Evolutionary conservation across 2,329 filamentous ascomycete species (phyloP).

Genomic region (Fusarium hainanense): DNA sequence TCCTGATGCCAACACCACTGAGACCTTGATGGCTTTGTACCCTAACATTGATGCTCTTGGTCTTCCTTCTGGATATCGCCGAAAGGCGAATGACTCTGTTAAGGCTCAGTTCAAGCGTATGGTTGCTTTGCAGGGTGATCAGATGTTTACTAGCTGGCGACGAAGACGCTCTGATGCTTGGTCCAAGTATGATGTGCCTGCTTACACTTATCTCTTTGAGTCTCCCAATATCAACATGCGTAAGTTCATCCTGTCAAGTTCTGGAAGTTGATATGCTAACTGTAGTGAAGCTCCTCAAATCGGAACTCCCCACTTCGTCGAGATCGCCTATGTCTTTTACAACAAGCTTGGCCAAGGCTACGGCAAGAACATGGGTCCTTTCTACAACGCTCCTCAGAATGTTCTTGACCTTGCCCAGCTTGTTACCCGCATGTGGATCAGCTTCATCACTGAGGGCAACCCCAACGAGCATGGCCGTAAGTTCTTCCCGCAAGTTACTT

Average conservation of each 20-base stretch:
- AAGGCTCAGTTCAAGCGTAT: slow-evolving; percentile 62
- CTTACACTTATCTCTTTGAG: slow-evolving; percentile 65
- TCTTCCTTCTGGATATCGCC: slow-evolving; percentile 28
- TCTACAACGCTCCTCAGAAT: slow-evolving; percentile 55
- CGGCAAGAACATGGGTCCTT: slow-evolving; percentile 45
- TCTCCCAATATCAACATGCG: slow-evolving; percentile 43
- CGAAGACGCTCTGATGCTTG: slow-evolving; percentile 65
- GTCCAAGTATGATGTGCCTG: slow-evolving; percentile 59
- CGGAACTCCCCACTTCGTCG: slow-evolving; percentile 47
- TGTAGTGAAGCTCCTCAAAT: slow-evolving; percentile 16
- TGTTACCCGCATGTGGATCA: slow-evolving; percentile 53
- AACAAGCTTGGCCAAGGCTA: slow-evolving; percentile 59
- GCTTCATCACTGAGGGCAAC: slow-evolving; percentile 51
- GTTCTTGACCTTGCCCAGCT: slow-evolving; percentile 52
- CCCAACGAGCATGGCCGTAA: slow-evolving; percentile 52
- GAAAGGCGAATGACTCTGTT: slow-evolving; percentile 20
- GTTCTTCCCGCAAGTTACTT: neutral
- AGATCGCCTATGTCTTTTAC: slow-evolving; percentile 59
- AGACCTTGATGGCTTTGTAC: slow-evolving; percentile 35
- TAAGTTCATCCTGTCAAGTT: neutral
- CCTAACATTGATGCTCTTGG: slow-evolving; percentile 40
- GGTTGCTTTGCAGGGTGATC: slow-evolving; percentile 64
- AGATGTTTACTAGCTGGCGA: slow-evolving; percentile 64
- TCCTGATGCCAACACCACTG: slow-evolving; percentile 16
- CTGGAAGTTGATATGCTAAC: neutral